These are phyloP conservation scores for Fusarium concolor DNA, from an alignment of 2,329 filamentous ascomycete species.

Conservation along the genomic window DNA sequence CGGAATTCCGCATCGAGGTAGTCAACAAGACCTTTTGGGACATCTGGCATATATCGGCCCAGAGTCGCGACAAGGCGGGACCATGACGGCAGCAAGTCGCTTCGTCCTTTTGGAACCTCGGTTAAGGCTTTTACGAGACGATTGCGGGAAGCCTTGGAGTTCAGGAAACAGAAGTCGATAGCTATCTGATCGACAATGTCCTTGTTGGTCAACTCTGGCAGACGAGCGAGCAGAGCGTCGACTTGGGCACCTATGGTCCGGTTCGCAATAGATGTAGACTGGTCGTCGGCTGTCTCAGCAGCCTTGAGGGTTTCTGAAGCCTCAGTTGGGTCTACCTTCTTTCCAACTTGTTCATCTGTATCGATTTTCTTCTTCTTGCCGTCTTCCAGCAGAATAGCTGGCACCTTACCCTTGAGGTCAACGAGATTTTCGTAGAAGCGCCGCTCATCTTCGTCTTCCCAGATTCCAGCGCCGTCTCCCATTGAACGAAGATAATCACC, in stretches of 20 bases:
- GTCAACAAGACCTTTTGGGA: constrained; percentile 90
- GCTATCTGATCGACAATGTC: constrained; percentile 92
- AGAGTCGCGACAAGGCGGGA: constrained; percentile 93
- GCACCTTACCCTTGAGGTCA: constrained; percentile 95
- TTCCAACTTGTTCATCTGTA: constrained; percentile 82
- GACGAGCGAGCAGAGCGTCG: constrained; percentile 84
- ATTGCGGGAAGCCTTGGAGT: constrained; percentile 97
- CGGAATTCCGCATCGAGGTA: constrained; percentile 97
- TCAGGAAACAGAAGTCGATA: constrained; percentile 97
- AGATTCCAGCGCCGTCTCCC: constrained; percentile 91
- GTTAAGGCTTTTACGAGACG: constrained; percentile 91
- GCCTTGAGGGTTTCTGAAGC: constrained; percentile 62
- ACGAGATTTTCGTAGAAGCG: constrained; percentile 98
- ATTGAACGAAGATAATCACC: constrained; percentile 93
- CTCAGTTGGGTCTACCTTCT: constrained; percentile 71
- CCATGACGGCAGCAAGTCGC: constrained; percentile 90
- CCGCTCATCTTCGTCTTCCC: constrained; percentile 98
- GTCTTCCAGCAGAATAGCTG: constrained; percentile 91
- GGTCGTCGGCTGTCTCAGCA: constrained; percentile 74
- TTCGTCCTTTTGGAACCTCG: constrained; percentile 93
- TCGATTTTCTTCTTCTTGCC: constrained; percentile 93
- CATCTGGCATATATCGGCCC: constrained; percentile 91
- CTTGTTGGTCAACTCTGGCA: constrained; percentile 93
- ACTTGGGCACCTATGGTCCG: constrained; percentile 98
- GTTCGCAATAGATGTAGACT: constrained; percentile 94